phyloP scores from a whole-genome alignment of 345 rosid species.

The Sonneratia alba region DNA sequence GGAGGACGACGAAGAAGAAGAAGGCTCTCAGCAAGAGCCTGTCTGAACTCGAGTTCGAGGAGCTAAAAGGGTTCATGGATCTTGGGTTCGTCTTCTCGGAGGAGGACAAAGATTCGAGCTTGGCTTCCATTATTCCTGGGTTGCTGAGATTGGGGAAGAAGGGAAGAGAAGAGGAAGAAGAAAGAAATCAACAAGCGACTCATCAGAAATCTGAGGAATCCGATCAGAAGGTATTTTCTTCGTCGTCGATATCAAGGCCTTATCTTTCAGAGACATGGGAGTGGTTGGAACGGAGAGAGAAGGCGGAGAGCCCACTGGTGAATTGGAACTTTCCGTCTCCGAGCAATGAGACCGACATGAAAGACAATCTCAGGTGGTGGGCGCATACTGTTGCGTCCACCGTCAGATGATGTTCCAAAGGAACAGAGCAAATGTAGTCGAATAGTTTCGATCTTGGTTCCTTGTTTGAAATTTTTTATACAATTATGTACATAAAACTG shows the following conservation, averaged over 20 bases:
- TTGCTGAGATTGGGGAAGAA: conserved; percentile 43
- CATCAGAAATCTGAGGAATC: background rate
- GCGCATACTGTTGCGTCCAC: conserved; percentile 69
- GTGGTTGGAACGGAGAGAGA: conserved; percentile 15
- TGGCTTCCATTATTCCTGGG: conserved; percentile 72
- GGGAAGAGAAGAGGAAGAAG: conserved; percentile 20
- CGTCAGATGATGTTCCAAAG: conserved; percentile 25
- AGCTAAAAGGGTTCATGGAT: conserved; percentile 83
- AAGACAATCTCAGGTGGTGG: conserved; percentile 58
- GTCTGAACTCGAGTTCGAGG: conserved; percentile 65
- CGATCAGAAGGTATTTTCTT: background rate
- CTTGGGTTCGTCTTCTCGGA: conserved; percentile 80
- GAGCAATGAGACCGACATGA: conserved; percentile 46
- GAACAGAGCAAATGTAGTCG: background rate
- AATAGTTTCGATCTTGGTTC: background rate
- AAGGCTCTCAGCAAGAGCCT: conserved; percentile 39
- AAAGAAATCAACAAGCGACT: background rate
- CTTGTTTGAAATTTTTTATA: background rate
- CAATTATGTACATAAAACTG: too few species aligned
- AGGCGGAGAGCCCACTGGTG: conserved; percentile 35
- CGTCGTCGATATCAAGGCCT: conserved; percentile 38
- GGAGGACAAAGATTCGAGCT: conserved; percentile 55
- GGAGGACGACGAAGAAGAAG: conserved; percentile 17
- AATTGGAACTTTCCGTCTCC: conserved; percentile 51
- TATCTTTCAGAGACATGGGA: conserved; percentile 92